Evolutionary conservation across 1,139 yeast species (phyloP).

Genomic region (Nematodospora anomalae): DNA sequence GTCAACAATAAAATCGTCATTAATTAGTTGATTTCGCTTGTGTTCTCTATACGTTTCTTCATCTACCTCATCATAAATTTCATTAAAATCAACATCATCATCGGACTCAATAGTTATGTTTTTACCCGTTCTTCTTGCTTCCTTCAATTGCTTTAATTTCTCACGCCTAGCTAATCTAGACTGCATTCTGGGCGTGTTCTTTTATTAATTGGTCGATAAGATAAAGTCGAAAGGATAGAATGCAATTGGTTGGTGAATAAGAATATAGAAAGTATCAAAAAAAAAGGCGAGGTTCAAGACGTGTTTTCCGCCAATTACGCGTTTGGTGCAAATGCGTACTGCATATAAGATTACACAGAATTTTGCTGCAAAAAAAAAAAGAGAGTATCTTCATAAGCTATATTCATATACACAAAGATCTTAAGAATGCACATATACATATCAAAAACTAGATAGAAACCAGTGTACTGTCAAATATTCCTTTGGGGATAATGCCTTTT

Average conservation of each 20-base stretch:
- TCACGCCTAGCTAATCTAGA: constrained; percentile 32
- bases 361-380: no score
- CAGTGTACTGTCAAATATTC: constrained; percentile 9
- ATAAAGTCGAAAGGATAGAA: constrained; percentile 3
- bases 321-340: no score
- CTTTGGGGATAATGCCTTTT: constrained; percentile 22
- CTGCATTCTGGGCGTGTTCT: constrained; percentile 23
- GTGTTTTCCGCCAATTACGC: no score
- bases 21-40: constrained; percentile 75
- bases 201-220: not conserved
- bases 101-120: constrained; percentile 22
- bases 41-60: constrained; percentile 75
- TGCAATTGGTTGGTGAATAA: no score
- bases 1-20: constrained; percentile 92
- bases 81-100: constrained; percentile 33
- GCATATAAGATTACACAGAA: no score
- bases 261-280: constrained; percentile 3
- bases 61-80: constrained; percentile 82
- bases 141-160: constrained; percentile 40
- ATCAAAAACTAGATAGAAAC: no score
- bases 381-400: no score
- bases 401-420: no score
- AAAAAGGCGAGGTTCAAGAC: constrained; percentile 1
- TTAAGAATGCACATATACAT: no score
- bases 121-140: constrained; percentile 40